These are phyloP conservation scores for Aspergillus unguis DNA, from an alignment of 2,329 filamentous ascomycete genomes.

Conservation along the genomic window DNA sequence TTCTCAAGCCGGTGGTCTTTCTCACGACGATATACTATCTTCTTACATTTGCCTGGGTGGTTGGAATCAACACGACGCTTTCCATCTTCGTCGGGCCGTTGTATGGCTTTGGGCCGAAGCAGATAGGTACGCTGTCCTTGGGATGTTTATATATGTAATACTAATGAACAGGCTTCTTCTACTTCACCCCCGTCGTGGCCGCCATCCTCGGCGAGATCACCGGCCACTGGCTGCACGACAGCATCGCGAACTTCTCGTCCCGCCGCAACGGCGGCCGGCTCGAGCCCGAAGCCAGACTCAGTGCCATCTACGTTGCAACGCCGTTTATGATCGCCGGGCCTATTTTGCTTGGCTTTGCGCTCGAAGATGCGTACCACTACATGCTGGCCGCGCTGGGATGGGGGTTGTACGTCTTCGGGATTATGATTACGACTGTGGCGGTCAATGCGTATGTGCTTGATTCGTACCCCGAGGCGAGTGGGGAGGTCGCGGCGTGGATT, in stretches of 20 bases:
- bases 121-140: constrained; percentile 42
- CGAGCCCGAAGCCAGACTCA: constrained; percentile 56
- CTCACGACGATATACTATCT: constrained; percentile 38
- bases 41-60: constrained; percentile 42
- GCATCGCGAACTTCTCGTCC: constrained; percentile 47
- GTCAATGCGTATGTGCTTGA: constrained; percentile 54
- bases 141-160: not conserved
- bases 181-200: constrained; percentile 57
- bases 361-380: constrained; percentile 52
- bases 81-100: constrained; percentile 51
- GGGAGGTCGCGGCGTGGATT: constrained; percentile 53
- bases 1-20: constrained; percentile 40
- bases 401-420: constrained; percentile 55
- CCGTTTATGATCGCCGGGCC: constrained; percentile 52
- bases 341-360: constrained; percentile 52
- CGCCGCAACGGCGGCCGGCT: constrained; percentile 50
- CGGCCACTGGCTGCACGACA: constrained; percentile 58
- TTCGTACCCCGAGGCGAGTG: constrained; percentile 54
- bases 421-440: constrained; percentile 55
- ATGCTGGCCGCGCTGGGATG: constrained; percentile 50
- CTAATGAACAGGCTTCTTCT: constrained; percentile 45
- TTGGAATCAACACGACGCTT: constrained; percentile 56
- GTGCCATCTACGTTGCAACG: constrained; percentile 47
- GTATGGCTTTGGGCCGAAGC: constrained; percentile 50
- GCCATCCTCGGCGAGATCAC: constrained; percentile 52